Percentiles rank a stretch among this genome's conserved stretches.
phyloP scores from a whole-genome alignment of 441 rosid genomes.

The Jatropha podagrica region DNA sequence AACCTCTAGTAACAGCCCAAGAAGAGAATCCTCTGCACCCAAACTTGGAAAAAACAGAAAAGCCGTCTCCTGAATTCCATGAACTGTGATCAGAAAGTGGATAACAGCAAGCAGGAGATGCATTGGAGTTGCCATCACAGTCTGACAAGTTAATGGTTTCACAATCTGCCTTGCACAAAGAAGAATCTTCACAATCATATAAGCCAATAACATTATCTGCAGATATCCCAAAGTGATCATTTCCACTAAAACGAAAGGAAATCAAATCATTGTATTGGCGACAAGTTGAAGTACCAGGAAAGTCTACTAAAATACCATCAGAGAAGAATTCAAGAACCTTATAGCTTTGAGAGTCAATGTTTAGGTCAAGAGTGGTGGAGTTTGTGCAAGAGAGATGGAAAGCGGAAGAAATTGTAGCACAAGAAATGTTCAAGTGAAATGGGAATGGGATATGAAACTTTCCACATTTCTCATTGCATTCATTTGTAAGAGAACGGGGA shows the following conservation, averaged over 20 bases:
- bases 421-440: slow-evolving; percentile 51
- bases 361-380: slow-evolving; percentile 56
- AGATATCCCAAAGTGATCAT: slow-evolving; percentile 56
- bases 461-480: slow-evolving; percentile 63
- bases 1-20: slow-evolving; percentile 69
- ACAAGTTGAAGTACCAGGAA: slow-evolving; percentile 56
- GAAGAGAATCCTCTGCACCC: slow-evolving; percentile 88
- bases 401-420: slow-evolving; percentile 36
- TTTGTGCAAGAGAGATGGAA: slow-evolving; percentile 65
- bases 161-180: slow-evolving; percentile 66
- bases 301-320: slow-evolving; percentile 70
- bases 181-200: slow-evolving; percentile 85
- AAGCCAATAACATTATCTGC: slow-evolving; percentile 65
- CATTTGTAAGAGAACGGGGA: slow-evolving; percentile 35
- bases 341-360: slow-evolving; percentile 43
- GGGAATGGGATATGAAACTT: slow-evolving; percentile 58
- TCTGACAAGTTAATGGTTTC: slow-evolving; percentile 61
- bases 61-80: slow-evolving; percentile 62
- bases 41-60: slow-evolving; percentile 61
- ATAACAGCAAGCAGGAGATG: slow-evolving; percentile 74
- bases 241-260: slow-evolving; percentile 46
- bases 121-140: slow-evolving; percentile 54
- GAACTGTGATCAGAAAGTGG: slow-evolving; percentile 71
- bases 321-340: slow-evolving; percentile 60
- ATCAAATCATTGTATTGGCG: slow-evolving; percentile 67